Evolutionary conservation across 192 early-diverging fungal genomes (phyloP).

Genomic region (Spizellomyces sp.): DNA sequence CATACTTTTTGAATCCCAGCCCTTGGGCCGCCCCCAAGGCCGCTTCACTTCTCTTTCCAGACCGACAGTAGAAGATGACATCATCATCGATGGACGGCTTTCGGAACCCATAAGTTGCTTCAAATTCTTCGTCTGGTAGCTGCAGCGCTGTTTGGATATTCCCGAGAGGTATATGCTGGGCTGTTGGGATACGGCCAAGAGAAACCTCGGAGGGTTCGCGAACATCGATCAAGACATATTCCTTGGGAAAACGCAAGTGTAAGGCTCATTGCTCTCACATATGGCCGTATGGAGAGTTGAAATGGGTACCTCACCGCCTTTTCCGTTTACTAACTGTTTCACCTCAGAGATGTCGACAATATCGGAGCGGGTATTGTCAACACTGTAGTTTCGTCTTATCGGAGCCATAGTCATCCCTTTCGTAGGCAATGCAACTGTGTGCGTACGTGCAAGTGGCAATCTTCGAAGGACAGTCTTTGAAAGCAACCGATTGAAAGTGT

Average conservation of each 20-base stretch:
- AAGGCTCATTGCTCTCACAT: neutral
- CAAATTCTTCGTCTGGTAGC: neutral
- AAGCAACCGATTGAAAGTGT: too few species aligned
- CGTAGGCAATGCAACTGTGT: too few species aligned
- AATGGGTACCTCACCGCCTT: neutral
- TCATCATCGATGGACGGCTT: neutral
- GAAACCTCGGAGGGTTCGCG: constrained; percentile 2
- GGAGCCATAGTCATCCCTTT: too few species aligned
- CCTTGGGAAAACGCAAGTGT: neutral
- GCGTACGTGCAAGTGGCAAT: too few species aligned
- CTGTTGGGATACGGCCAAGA: constrained; percentile 3
- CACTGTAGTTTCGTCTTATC: too few species aligned
- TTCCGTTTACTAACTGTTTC: neutral
- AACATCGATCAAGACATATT: constrained; percentile 2
- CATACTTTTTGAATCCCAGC: neutral
- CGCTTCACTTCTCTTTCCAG: constrained; percentile 1
- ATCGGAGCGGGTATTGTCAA: neutral
- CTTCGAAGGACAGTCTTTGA: too few species aligned
- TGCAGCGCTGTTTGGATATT: neutral
- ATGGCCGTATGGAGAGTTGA: neutral
- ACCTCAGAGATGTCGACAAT: neutral
- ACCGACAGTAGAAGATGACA: constrained; percentile 11
- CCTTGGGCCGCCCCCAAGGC: neutral
- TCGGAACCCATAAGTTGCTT: neutral
- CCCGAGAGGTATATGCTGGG: constrained; percentile 2